Evolutionary conservation across 257 asterid genomes (phyloP), one percentile per base, ranked within the genome.

Genomic region (Nicotiana undulata): DNA sequence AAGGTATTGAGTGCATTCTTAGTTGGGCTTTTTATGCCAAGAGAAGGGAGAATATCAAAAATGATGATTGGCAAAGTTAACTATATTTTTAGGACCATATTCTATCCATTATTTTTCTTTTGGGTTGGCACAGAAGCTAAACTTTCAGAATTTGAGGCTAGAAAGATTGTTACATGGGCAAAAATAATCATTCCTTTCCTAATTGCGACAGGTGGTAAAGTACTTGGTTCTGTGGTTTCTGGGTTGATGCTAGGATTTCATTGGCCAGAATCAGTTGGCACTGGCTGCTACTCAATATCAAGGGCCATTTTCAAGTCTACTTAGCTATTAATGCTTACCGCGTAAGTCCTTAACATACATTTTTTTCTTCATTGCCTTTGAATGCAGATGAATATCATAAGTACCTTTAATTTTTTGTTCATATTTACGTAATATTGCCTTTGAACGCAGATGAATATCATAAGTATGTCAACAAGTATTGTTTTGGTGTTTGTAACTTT

Each of bases 1-100:
- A 91, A 90, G 85, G 88, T 93, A 0, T 67, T 95, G 85, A 92
- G 97, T 79, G 97, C 98, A 3, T 92, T 92, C 81, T 51, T 95
- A 53, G 97, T 97, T 3, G 98, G 99, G 1, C 86, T 95, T 1
- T 89, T 90, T 51, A 95, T 95, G 99, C 99, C 99, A 4, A 87
- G 99, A 37, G 94, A 90, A 12, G 99, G 99, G 75, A 92, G 97
- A 85, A 87, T 92, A 28, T 87, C 99, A 0, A 93, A 90, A 85
- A 74, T 95, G 94, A 90, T 93, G 85, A 90, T 91, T 1, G 88
- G 88, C 24, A 91, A 93, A 63, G 93, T 91, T 77, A 92, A 95
- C 79, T 91, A 95, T 79, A 86, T 95, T 76, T 92, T 90, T 63
- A 37, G 80, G 52, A 92, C 97, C 24, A 88, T 92, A 4, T 89